Base-by-base conservation (phyloP, 768 basidiomycete species). In the Termitomyces sp. region DNA sequence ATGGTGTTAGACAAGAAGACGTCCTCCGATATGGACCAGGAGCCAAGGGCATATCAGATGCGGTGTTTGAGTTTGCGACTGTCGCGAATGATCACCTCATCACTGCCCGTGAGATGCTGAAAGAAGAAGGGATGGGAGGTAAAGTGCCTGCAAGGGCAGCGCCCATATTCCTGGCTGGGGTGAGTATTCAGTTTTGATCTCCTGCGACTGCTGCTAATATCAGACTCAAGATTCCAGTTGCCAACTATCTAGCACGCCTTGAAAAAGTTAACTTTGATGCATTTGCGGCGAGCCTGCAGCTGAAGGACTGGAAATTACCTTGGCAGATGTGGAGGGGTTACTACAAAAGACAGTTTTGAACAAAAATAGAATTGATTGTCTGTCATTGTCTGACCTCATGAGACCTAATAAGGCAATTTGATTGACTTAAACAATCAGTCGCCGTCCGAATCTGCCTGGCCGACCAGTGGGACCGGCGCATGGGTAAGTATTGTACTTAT, bases 61-160 rank as follows among this genome's bases (percentile, higher is more conserved):
- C 92, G 0, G 87, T 90, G 29, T 95, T 83, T 65, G 90, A 92
- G 65, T 85, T 93, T 70, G 92, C 92, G 34, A 86, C 84, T 9
- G 68, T 86, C 23, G 92, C 89, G 29, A 88, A 92, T 70, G 90
- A 92, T 70, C 84, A 94, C 68, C 68, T 95, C 61, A 71, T 82
- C 56, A 89, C 89, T 3, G 90, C 90, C 17, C 82, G 89, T 17
- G 78, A 82, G 52, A 85, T 87, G 82, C 80, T 88, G 63, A 78
- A 81, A 59, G 75, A 80, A 42, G 76, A 76, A 42, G 75, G 66
- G 9, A 70, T 69, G 61, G 79, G 77, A 37, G 79, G 75, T 14
- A 78, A 69, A 65, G 80, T 88, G 46, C 87, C 87, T 9, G 63
- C 54, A 23, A 73, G 69, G 56, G 90, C 82, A 29, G 79, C 89